Percentiles rank a stretch among this genome's conserved stretches.
These are phyloP conservation scores for Neoconidiobolus thromboides DNA, from an alignment of 371 early-diverging fungal species.

Conservation along the genomic window DNA sequence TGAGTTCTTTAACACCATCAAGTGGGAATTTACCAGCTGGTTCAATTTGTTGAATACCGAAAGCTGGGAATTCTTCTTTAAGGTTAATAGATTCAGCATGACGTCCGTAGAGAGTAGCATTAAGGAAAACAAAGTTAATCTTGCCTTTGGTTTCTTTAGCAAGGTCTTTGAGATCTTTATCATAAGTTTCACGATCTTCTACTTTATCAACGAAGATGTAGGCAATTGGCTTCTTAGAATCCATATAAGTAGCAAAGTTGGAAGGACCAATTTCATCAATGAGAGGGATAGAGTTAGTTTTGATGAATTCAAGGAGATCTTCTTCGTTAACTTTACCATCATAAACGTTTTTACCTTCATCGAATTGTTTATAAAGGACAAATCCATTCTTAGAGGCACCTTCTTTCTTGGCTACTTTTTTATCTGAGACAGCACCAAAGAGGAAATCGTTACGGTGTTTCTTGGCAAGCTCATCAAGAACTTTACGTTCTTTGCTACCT, in stretches of 20 bases:
- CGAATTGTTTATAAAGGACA: constrained; percentile 76
- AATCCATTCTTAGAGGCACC: constrained; percentile 39
- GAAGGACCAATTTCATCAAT: constrained; percentile 77
- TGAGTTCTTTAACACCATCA: constrained; percentile 39
- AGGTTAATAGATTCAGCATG: constrained; percentile 72
- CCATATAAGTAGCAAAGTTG: constrained; percentile 68
- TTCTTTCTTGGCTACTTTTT: constrained; percentile 20
- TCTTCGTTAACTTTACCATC: constrained; percentile 30
- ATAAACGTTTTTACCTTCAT: constrained; percentile 54
- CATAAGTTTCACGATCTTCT: constrained; percentile 32
- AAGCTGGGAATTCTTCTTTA: constrained; percentile 76
- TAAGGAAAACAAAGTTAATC: constrained; percentile 73
- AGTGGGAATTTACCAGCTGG: constrained; percentile 62
- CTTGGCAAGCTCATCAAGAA: constrained; percentile 44
- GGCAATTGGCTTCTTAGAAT: constrained; percentile 65
- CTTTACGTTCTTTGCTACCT: constrained; percentile 35
- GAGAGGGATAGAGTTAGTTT: constrained; percentile 55
- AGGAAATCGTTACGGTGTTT: constrained; percentile 55
- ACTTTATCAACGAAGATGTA: constrained; percentile 58
- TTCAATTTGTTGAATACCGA: constrained; percentile 62
- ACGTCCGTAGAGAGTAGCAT: constrained; percentile 60
- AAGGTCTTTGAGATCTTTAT: constrained; percentile 30
- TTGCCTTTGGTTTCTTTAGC: constrained; percentile 74
- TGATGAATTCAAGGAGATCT: constrained; percentile 38
- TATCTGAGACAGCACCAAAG: constrained; percentile 45